Conservation (phyloP, 169 alveolate genomes). For the Babesia sp. region DNA sequence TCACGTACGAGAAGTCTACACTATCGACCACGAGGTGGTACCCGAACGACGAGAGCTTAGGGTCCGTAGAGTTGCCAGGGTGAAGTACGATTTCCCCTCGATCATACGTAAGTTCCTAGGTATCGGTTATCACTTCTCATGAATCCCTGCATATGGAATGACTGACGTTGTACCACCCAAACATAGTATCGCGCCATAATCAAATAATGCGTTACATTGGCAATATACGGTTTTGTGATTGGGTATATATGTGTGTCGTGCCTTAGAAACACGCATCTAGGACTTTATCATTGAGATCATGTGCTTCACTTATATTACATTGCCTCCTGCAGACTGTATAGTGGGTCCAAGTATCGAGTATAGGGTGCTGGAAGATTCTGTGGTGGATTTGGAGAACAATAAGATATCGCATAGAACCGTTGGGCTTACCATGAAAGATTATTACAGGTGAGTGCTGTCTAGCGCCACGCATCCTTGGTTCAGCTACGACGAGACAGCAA, state of each 20-base stretch:
- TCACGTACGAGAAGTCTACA: constrained; percentile 43
- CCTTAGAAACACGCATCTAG: not conserved
- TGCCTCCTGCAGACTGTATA: constrained; percentile 32
- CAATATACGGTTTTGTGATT: too few species aligned
- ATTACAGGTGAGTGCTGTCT: constrained; percentile 18
- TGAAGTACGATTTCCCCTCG: constrained; percentile 52
- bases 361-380: constrained; percentile 52
- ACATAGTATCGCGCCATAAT: too few species aligned
- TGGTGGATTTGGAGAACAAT: constrained; percentile 37
- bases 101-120: constrained; percentile 64
- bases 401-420: constrained; percentile 27
- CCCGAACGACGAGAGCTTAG: constrained; percentile 34
- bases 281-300: not conserved
- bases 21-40: constrained; percentile 29
- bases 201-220: too few species aligned
- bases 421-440: constrained; percentile 39
- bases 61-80: constrained; percentile 50
- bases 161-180: too few species aligned
- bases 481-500: constrained; percentile 61
- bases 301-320: not conserved
- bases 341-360: constrained; percentile 49
- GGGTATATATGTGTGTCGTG: too few species aligned
- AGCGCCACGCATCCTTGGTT: not conserved
- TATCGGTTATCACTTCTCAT: too few species aligned
- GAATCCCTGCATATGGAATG: too few species aligned